Evolutionary conservation across 352 stramenopile species (phyloP).

Genomic region (Saprolegnia parasitica): DNA sequence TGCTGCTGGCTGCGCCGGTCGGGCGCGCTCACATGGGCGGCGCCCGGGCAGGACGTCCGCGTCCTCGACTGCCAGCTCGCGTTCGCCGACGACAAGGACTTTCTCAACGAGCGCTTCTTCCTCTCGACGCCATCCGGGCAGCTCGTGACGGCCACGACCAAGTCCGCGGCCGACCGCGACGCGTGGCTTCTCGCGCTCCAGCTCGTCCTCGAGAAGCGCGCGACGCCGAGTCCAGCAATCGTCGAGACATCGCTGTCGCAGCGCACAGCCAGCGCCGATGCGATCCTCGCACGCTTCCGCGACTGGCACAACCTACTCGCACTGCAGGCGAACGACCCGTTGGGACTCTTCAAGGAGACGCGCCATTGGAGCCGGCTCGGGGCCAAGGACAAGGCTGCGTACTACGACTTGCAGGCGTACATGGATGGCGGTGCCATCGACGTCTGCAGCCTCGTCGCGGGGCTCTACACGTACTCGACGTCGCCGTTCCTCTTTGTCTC

Average conservation of each 20-base stretch:
- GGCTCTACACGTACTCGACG: conserved; percentile 63
- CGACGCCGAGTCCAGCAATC: neutral
- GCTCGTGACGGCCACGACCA: conserved; percentile 9
- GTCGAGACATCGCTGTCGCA: neutral
- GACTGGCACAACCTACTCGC: neutral
- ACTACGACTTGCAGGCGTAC: conserved; percentile 40
- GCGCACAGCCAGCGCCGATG: neutral
- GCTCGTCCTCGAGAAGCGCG: conserved; percentile 1
- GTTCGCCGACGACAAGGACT: conserved; percentile 9
- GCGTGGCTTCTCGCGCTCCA: conserved; percentile 20
- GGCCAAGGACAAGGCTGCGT: conserved; percentile 31
- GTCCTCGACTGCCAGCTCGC: neutral
- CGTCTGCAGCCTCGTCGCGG: conserved; percentile 47
- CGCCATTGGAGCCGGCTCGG: conserved; percentile 23
- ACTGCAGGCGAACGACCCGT: neutral
- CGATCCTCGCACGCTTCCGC: neutral
- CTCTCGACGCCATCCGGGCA: neutral
- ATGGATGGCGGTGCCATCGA: conserved; percentile 43
- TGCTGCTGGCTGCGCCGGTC: conserved; percentile 16
- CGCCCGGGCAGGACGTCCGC: neutral
- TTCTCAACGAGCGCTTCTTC: conserved; percentile 26
- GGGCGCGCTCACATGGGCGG: conserved; percentile 17
- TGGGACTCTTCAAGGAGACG: conserved; percentile 25
- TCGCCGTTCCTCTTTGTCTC: conserved; percentile 67
- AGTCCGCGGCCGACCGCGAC: conserved; percentile 17